These are phyloP conservation scores for Tarenaya hassleriana DNA, from an alignment of 345 rosid species.

Conservation along the genomic window DNA sequence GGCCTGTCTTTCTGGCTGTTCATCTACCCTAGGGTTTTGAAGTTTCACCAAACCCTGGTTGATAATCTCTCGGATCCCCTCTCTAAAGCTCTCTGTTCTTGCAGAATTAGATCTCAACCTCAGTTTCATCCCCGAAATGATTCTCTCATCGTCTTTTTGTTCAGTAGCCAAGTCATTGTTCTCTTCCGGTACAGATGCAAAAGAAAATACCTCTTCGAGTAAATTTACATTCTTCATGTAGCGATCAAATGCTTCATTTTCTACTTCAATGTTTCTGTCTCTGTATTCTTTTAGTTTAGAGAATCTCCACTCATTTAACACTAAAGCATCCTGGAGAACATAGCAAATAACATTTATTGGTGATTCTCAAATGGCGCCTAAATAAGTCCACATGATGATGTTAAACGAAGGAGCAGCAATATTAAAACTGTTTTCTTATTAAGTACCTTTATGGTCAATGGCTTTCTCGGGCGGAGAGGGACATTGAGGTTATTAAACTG, in stretches of 20 bases:
- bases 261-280: slow-evolving; percentile 50
- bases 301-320: slow-evolving; percentile 74
- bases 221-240: slow-evolving; percentile 51
- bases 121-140: slow-evolving; percentile 33
- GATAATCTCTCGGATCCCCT: slow-evolving; percentile 39
- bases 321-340: slow-evolving; percentile 54
- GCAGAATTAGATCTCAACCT: slow-evolving; percentile 32
- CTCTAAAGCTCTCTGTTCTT: slow-evolving; percentile 41
- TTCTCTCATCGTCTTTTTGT: slow-evolving; percentile 23
- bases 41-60: slow-evolving; percentile 52
- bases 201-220: slow-evolving; percentile 56
- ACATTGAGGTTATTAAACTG: slow-evolving; percentile 76
- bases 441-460: slow-evolving; percentile 75
- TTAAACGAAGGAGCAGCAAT: no score
- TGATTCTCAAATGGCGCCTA: no score
- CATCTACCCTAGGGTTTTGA: slow-evolving; percentile 25
- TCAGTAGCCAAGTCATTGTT: slow-evolving; percentile 23
- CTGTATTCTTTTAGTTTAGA: slow-evolving; percentile 55
- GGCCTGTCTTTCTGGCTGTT: slow-evolving; percentile 27
- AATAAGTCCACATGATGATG: no score
- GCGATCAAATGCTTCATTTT: slow-evolving; percentile 62
- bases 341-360: not conserved
- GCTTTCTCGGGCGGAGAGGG: slow-evolving; percentile 67
- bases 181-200: slow-evolving; percentile 32
- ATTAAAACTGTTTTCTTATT: not conserved